phyloP scores from a whole-genome alignment of 305 asterid genomes.

The Galium porrigens region DNA sequence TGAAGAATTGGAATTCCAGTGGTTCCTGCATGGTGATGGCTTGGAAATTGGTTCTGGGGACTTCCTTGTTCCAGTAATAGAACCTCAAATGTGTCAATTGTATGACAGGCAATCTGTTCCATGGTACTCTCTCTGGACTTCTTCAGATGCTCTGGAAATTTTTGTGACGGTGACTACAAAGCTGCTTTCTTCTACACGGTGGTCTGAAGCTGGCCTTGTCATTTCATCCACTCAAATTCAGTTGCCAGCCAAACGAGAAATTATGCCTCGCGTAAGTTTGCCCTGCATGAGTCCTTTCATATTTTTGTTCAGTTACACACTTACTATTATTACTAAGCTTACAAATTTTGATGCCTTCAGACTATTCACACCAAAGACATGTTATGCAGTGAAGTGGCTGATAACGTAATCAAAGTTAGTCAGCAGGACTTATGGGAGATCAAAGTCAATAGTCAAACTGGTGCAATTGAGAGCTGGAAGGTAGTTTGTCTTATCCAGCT shows the following conservation, averaged over 20 bases:
- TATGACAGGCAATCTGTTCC: constrained; percentile 59
- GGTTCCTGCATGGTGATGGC: constrained; percentile 72
- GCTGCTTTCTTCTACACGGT: constrained; percentile 45
- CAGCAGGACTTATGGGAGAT: constrained; percentile 60
- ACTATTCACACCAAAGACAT: constrained; percentile 23
- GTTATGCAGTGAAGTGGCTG: constrained; percentile 32
- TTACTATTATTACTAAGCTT: constrained; percentile 12
- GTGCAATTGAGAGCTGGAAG: constrained; percentile 78
- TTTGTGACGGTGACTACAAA: constrained; percentile 50
- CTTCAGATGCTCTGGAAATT: constrained; percentile 50
- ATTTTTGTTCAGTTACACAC: constrained; percentile 9
- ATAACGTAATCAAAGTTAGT: constrained; percentile 39
- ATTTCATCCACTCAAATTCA: constrained; percentile 64
- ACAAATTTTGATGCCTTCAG: constrained; percentile 28
- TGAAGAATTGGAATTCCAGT: constrained; percentile 52
- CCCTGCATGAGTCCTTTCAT: constrained; percentile 12
- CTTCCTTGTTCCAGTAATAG: constrained; percentile 41
- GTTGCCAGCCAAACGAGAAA: constrained; percentile 44
- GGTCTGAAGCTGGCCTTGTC: constrained; percentile 79
- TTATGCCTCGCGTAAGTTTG: constrained; percentile 46
- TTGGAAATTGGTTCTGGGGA: constrained; percentile 53
- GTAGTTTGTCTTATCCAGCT: constrained; percentile 25
- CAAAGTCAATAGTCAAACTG: constrained; percentile 45
- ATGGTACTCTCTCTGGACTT: constrained; percentile 51
- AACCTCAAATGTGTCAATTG: constrained; percentile 44